Percentiles rank a stretch among this genome's conserved stretches.
These are phyloP conservation scores for Ustilago crameri DNA, from an alignment of 1,284 basidiomycete species.

Conservation along the genomic window DNA sequence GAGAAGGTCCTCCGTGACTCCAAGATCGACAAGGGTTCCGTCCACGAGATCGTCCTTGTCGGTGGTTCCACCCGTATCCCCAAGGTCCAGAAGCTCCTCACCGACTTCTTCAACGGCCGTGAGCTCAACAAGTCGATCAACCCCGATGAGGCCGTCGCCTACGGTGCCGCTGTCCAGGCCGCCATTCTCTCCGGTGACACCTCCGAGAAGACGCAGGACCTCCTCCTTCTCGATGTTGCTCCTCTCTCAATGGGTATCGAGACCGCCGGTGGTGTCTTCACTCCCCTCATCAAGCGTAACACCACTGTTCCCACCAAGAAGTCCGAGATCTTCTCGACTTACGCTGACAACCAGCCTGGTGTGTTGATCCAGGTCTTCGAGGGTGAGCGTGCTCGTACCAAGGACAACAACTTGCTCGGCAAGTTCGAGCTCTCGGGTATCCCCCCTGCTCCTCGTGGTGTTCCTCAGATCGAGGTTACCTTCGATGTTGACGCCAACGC, in stretches of 20 bases:
- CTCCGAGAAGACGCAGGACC: constrained; percentile 96
- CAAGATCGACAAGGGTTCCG: constrained; percentile 90
- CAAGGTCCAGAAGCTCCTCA: constrained; percentile 95
- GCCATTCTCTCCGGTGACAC: constrained; percentile 98
- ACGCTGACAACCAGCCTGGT: constrained; percentile 98
- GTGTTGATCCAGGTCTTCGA: constrained; percentile 99
- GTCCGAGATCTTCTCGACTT: constrained; percentile 98
- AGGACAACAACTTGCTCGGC: constrained; percentile 99
- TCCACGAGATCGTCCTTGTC: constrained; percentile 96
- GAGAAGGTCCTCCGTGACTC: constrained; percentile 98
- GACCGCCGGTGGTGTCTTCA: constrained; percentile 99
- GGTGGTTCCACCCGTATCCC: constrained; percentile 99
- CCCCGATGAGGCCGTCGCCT: constrained; percentile 99
- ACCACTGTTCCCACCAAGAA: constrained; percentile 99
- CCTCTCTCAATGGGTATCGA: constrained; percentile 96
- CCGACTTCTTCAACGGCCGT: constrained; percentile 94
- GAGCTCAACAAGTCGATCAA: constrained; percentile 79
- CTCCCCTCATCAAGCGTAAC: constrained; percentile 95
- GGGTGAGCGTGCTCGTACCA: constrained; percentile 98
- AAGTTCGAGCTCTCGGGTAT: constrained; percentile 99
- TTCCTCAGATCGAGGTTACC: constrained; percentile 96
- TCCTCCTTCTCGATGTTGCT: constrained; percentile 95
- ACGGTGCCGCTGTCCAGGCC: constrained; percentile 98
- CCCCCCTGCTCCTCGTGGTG: constrained; percentile 96
- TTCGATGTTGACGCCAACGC: constrained; percentile 99